Percentiles rank a stretch among this genome's conserved stretches.
These are phyloP conservation scores for Mycena capillaripes DNA, from an alignment of 768 basidiomycete species.

Conservation along the genomic window DNA sequence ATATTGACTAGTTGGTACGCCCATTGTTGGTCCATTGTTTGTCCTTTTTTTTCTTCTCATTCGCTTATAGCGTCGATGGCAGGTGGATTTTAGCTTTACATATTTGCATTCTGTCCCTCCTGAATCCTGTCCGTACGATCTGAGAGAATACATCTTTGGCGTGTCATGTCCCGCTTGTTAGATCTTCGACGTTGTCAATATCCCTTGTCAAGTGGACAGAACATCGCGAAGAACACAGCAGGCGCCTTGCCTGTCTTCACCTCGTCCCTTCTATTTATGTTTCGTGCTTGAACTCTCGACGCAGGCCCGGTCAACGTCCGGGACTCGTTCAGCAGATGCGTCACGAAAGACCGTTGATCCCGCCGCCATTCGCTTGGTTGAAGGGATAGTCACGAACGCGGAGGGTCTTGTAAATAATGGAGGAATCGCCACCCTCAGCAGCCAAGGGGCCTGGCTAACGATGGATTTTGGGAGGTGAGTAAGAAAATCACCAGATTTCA, in stretches of 20 bases:
- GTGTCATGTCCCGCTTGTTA: too few relatives aligned
- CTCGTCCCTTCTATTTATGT: background rate
- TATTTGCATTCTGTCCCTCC: too few relatives aligned
- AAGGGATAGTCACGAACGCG: slow-evolving; percentile 53
- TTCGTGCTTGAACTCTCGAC: background rate
- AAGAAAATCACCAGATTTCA: background rate
- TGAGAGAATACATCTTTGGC: too few relatives aligned
- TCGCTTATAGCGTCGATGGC: background rate
- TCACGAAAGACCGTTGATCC: slow-evolving; percentile 58
- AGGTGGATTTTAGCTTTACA: too few relatives aligned
- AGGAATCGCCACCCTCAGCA: slow-evolving; percentile 55
- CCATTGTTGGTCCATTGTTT: too few relatives aligned
- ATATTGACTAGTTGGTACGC: background rate
- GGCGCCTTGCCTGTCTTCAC: too few relatives aligned
- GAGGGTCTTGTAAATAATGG: slow-evolving; percentile 49
- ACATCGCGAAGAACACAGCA: too few relatives aligned
- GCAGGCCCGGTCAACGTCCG: background rate
- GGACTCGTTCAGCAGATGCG: slow-evolving; percentile 7
- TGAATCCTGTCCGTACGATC: too few relatives aligned
- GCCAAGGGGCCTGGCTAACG: slow-evolving; percentile 61
- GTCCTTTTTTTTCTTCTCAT: background rate
- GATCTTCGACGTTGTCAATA: too few relatives aligned
- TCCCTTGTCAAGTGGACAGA: too few relatives aligned
- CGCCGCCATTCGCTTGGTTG: slow-evolving; percentile 50
- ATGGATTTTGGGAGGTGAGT: slow-evolving; percentile 72